A percentile compares a stretch with the other conserved stretches of the same genome.
phyloP scores from a whole-genome alignment of 306 rosid species.

The Castanea mollissima region DNA sequence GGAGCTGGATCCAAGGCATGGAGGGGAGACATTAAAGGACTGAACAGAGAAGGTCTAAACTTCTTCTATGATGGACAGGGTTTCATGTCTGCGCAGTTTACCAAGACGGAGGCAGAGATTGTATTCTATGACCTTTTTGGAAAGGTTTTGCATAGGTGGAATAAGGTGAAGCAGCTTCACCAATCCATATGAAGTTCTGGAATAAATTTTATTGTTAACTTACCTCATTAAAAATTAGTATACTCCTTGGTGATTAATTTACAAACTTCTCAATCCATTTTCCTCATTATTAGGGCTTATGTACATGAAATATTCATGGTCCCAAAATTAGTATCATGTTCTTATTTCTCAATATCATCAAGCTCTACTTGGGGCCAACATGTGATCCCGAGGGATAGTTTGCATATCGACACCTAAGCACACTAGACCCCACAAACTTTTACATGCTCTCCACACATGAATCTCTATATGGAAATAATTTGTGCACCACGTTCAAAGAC shows the following conservation, averaged over 20 bases:
- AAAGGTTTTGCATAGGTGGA: conserved; percentile 30
- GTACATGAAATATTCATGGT: too few species aligned
- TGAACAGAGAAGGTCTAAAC: conserved; percentile 24
- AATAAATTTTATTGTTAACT: not conserved
- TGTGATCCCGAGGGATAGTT: too few species aligned
- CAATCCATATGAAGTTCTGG: conserved; percentile 25
- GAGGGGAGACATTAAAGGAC: conserved; percentile 40
- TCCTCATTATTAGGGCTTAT: too few species aligned
- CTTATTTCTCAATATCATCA: too few species aligned
- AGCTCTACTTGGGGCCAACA: too few species aligned
- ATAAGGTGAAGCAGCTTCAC: conserved; percentile 34
- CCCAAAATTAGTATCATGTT: too few species aligned
- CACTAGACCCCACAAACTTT: too few species aligned
- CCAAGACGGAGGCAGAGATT: conserved; percentile 36
- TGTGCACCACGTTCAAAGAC: too few species aligned
- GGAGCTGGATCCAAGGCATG: conserved; percentile 67
- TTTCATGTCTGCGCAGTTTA: conserved; percentile 52
- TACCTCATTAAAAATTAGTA: not conserved
- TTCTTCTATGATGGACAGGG: conserved; percentile 67
- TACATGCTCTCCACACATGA: too few species aligned
- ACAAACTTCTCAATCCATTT: not conserved
- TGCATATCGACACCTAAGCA: too few species aligned
- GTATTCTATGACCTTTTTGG: conserved; percentile 50
- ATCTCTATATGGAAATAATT: too few species aligned
- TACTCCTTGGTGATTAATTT: not conserved